phyloP scores from a whole-genome alignment of 1,284 basidiomycete genomes.

The Gastroboletus turbinatus region DNA sequence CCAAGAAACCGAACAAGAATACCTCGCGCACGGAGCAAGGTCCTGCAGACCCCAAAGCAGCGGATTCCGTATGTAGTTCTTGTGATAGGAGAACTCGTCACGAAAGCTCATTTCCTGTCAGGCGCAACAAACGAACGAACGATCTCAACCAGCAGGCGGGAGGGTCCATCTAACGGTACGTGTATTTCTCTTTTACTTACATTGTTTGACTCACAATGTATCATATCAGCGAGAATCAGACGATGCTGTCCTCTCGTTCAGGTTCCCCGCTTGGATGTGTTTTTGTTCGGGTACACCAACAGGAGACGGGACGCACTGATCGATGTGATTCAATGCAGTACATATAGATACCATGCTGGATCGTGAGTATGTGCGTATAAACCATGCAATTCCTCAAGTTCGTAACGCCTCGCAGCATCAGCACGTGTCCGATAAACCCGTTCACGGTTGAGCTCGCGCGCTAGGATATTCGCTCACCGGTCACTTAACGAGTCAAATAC shows the following conservation, averaged over 20 bases:
- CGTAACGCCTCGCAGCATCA: background rate
- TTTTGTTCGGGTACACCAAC: background rate
- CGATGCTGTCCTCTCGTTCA: background rate
- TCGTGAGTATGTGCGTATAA: too few species aligned
- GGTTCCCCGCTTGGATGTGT: slow-evolving; percentile 4
- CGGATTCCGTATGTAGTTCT: background rate
- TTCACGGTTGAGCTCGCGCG: background rate
- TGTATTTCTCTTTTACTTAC: background rate
- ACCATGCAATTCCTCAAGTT: too few species aligned
- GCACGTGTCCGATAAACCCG: too few species aligned
- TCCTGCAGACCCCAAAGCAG: background rate
- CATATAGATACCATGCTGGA: too few species aligned
- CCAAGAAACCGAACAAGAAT: background rate
- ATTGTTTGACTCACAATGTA: background rate
- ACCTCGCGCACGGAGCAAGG: background rate
- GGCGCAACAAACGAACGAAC: background rate
- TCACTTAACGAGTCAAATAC: too few species aligned
- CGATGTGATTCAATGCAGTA: too few species aligned
- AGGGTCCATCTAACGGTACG: background rate
- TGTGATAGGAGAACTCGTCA: too few species aligned
- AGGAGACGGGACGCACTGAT: too few species aligned
- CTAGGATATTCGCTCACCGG: background rate
- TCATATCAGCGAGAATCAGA: background rate
- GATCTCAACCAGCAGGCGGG: background rate
- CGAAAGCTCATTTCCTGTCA: background rate